Evolutionary conservation across 192 early-diverging fungal species (phyloP), one percentile per base, ranked within the genome.

Genomic region (Pilaira anomala): DNA sequence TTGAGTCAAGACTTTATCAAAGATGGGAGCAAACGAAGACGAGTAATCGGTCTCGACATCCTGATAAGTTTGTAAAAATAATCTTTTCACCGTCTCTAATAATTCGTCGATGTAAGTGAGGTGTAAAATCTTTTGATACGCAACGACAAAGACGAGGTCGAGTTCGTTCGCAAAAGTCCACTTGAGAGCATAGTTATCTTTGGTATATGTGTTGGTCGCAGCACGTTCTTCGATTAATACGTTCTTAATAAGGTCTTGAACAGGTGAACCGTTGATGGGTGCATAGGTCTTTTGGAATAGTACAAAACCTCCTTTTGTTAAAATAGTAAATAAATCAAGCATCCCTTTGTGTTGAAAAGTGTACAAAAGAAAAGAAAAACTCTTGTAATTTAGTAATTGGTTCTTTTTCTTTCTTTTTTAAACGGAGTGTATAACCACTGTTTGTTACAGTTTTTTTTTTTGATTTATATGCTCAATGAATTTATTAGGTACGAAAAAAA

Each of bases 241-340:
- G 25, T 89, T 80, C 55, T 85, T 79, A 48, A 94, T 86, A 13
- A 95, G 79, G 11, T 78, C 71, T 70, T 93, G 82, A 28, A 93
- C 78, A 29, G 94, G 91, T 3, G 84, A 70, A 12, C 72, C 79
- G 2, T 65, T 61, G 14, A 85, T 58, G 6, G 80, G 68, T 6
- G 88, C 63, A 62, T 88, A 94, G 9, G 80, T 76, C 60, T 87
- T 87, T 40, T 85, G 80, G 91, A 91, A 97, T 24, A 97, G 83
- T 21, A 95, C 90, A 29, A 93, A 76, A 14, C 95, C 95, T 41
- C 92, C 91, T 66, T 87, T 91, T 28, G 93, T 95, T 7, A 92
- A 72, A 55, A 94, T 85, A 0, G 87, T 83, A 62, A 92, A 91
- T 30, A 84, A 73, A 73, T 97, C 95, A 19, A 97, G 82, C 95